These are phyloP conservation scores for Penicillium coffeae DNA, from an alignment of 495 filamentous ascomycete genomes.

Conservation along the genomic window DNA sequence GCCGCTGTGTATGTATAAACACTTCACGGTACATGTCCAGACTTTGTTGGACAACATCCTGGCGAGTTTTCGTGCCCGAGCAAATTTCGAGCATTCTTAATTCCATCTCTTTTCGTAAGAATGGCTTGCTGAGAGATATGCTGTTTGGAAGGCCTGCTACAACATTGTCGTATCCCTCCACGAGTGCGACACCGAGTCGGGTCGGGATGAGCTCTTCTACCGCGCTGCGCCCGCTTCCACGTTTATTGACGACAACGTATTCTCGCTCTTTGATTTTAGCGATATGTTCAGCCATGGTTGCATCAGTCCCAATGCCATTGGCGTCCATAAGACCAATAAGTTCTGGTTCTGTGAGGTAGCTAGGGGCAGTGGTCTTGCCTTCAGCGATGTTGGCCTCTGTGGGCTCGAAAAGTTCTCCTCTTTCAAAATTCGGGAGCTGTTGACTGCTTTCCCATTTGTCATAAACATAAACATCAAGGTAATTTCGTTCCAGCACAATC, in stretches of 20 bases:
- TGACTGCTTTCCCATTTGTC: constrained; percentile 91
- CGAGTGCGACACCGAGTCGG: constrained; percentile 80
- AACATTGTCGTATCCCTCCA: constrained; percentile 90
- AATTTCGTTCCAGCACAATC: constrained; percentile 84
- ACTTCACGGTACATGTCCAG: constrained; percentile 80
- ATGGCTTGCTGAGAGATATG: constrained; percentile 91
- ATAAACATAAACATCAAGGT: constrained; percentile 92
- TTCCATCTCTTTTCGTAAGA: constrained; percentile 97
- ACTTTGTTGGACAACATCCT: constrained; percentile 72
- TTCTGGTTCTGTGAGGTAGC: constrained; percentile 90
- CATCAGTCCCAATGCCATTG: constrained; percentile 97
- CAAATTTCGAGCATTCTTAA: constrained; percentile 91
- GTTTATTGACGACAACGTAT: constrained; percentile 69
- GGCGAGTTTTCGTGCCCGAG: constrained; percentile 71
- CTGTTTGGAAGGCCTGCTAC: constrained; percentile 61
- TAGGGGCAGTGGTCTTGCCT: constrained; percentile 78
- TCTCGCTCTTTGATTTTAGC: constrained; percentile 85
- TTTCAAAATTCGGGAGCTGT: constrained; percentile 70
- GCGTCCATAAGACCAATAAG: constrained; percentile 98
- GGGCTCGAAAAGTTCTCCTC: constrained; percentile 79
- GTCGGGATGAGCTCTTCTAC: constrained; percentile 89
- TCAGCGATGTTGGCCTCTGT: constrained; percentile 85
- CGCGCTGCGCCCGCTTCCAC: constrained; percentile 50
- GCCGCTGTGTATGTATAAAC: constrained; percentile 70
- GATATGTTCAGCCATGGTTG: constrained; percentile 98